Conservation (phyloP, 345 rosid species). For the Citrus unshiu region DNA sequence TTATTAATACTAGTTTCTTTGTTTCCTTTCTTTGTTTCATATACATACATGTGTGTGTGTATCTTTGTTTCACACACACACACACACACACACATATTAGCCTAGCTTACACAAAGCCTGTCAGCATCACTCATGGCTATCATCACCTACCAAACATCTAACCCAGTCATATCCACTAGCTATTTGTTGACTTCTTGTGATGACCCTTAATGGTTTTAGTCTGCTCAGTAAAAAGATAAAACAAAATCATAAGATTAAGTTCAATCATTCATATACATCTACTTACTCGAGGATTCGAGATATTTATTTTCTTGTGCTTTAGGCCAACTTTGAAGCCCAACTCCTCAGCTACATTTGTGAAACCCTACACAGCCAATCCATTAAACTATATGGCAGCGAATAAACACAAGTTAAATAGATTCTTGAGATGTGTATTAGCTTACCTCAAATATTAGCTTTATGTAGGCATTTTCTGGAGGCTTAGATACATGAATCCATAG, state of each 20-base stretch:
- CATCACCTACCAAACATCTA: background rate
- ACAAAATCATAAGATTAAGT: background rate
- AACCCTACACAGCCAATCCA: slow-evolving; percentile 46
- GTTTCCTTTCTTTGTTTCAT: too few species aligned
- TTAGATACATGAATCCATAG: slow-evolving; percentile 82
- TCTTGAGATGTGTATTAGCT: slow-evolving; percentile 15
- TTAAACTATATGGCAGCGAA: slow-evolving; percentile 14
- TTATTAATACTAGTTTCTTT: too few species aligned
- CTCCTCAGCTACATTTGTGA: slow-evolving; percentile 76
- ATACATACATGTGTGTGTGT: too few species aligned
- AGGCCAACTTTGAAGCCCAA: slow-evolving; percentile 70
- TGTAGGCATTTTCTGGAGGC: slow-evolving; percentile 89
- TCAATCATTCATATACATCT: slow-evolving; percentile 3
- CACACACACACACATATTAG: background rate
- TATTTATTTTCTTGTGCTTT: slow-evolving; percentile 96
- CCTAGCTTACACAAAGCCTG: background rate
- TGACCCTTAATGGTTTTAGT: background rate
- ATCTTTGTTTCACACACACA: too few species aligned
- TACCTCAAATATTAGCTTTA: slow-evolving; percentile 90
- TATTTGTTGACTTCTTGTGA: background rate
- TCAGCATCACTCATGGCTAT: background rate
- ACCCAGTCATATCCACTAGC: background rate
- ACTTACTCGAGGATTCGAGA: slow-evolving; percentile 96
- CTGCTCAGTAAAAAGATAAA: background rate
- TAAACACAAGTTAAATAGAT: slow-evolving; percentile 9